Evolutionary conservation across 2,329 filamentous ascomycete genomes (phyloP).

Genomic region (Cercospora citrullina): DNA sequence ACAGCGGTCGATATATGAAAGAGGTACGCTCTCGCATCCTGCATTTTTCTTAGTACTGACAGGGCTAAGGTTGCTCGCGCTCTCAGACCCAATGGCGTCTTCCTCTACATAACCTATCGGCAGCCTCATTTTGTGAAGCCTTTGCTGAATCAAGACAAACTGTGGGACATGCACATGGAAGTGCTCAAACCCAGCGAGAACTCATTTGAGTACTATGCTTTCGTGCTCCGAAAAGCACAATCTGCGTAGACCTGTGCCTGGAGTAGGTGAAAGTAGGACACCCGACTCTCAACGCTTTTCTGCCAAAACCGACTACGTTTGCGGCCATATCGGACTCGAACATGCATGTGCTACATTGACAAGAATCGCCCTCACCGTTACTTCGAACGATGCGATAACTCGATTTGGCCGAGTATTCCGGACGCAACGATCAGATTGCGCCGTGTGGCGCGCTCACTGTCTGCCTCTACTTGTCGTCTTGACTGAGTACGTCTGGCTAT

Average conservation of each 20-base stretch:
- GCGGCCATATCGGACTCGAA: not conserved
- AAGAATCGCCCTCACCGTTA: not conserved
- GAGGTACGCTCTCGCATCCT: constrained; percentile 15
- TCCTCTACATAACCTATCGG: constrained; percentile 49
- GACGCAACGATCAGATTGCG: not conserved
- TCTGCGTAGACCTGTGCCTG: not conserved
- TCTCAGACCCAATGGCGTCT: constrained; percentile 36
- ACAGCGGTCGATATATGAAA: constrained; percentile 30
- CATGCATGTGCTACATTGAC: not conserved
- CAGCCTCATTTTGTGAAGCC: constrained; percentile 58
- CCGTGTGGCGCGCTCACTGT: not conserved
- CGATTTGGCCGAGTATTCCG: not conserved
- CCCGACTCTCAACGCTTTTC: not conserved
- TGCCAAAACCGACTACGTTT: too few species aligned
- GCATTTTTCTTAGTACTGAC: not conserved
- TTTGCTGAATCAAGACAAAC: constrained; percentile 45
- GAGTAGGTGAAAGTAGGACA: not conserved
- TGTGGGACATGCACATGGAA: constrained; percentile 51
- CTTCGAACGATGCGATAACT: not conserved
- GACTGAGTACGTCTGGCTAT: not conserved
- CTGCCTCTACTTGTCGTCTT: not conserved
- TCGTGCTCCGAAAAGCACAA: constrained; percentile 41
- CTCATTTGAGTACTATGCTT: constrained; percentile 54
- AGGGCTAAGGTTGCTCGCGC: constrained; percentile 28
- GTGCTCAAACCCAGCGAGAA: constrained; percentile 41